Percentiles rank a stretch among this genome's conserved stretches.
These are phyloP conservation scores for Trifolium fragiferum DNA, from an alignment of 306 rosid genomes.

Conservation along the genomic window DNA sequence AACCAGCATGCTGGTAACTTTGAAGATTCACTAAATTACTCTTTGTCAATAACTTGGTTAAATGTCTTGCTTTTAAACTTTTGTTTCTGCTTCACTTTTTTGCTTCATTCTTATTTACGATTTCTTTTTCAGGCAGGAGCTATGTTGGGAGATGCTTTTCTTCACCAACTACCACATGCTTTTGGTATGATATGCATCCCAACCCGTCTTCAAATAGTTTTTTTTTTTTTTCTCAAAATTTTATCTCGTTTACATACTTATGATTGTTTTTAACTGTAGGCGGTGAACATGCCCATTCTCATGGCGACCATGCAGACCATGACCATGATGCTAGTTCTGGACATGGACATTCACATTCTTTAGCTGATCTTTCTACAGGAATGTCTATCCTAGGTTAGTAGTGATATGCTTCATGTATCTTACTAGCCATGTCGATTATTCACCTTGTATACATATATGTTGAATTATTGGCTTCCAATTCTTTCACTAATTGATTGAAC, in stretches of 20 bases:
- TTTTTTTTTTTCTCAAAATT: background rate
- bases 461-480: conserved; percentile 20
- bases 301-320: conserved; percentile 60
- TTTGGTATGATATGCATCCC: conserved; percentile 67
- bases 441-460: conserved; percentile 33
- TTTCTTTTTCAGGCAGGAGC: conserved; percentile 87
- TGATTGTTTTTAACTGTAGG: conserved; percentile 56
- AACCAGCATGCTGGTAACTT: conserved; percentile 35
- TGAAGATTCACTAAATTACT: conserved; percentile 18
- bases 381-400: conserved; percentile 83
- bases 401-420: conserved; percentile 30
- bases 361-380: conserved; percentile 88
- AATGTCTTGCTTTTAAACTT: conserved; percentile 1
- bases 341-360: conserved; percentile 78
- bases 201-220: conserved; percentile 22
- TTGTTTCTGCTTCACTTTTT: conserved; percentile 32
- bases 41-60: conserved; percentile 21
- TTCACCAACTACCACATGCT: conserved; percentile 98
- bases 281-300: conserved; percentile 70
- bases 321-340: conserved; percentile 56
- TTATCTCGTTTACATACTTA: conserved; percentile 8
- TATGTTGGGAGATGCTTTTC: conserved; percentile 98
- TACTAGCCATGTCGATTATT: conserved; percentile 22
- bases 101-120: conserved; percentile 33
- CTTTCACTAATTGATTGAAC: conserved; percentile 28